Percentiles rank a stretch among this genome's conserved stretches.
phyloP scores from a whole-genome alignment of 2,329 filamentous ascomycete genomes.

The Neopestalotiopsis clavispora region DNA sequence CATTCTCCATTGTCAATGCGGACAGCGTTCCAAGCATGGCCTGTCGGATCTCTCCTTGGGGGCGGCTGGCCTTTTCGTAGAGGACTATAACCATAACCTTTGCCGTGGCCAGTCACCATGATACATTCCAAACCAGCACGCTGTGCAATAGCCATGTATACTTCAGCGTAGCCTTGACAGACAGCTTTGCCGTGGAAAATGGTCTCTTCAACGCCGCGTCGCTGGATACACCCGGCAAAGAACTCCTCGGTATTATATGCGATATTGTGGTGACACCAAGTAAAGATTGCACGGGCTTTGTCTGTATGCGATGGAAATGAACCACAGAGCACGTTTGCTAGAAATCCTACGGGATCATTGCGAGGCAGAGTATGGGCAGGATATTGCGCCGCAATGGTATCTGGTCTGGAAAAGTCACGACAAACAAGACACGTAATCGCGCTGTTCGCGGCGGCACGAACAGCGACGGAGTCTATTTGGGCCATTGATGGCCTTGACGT shows the following conservation, averaged over 20 bases:
- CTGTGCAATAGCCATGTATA: slow-evolving; percentile 79
- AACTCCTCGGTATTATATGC: slow-evolving; percentile 82
- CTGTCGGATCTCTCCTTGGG: slow-evolving; percentile 65
- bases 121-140: slow-evolving; percentile 80
- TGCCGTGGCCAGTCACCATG: slow-evolving; percentile 79
- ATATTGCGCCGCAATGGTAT: slow-evolving; percentile 77
- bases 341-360: slow-evolving; percentile 68
- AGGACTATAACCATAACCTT: slow-evolving; percentile 76
- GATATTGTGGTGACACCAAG: slow-evolving; percentile 95
- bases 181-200: slow-evolving; percentile 82
- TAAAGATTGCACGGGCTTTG: slow-evolving; percentile 91
- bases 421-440: slow-evolving; percentile 71
- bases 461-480: slow-evolving; percentile 53
- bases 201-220: slow-evolving; percentile 72
- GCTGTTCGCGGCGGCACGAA: slow-evolving; percentile 34
- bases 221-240: slow-evolving; percentile 71
- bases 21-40: slow-evolving; percentile 94
- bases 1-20: slow-evolving; percentile 84
- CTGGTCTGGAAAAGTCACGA: slow-evolving; percentile 84
- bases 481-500: slow-evolving; percentile 55
- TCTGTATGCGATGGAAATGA: slow-evolving; percentile 84
- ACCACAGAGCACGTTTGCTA: slow-evolving; percentile 78
- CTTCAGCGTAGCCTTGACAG: slow-evolving; percentile 86
- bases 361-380: slow-evolving; percentile 73
- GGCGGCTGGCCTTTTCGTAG: slow-evolving; percentile 67